A percentile compares a stretch with the other conserved stretches of the same genome.
Conservation (phyloP, 345 rosid genomes). For the Melaleuca alternifolia region DNA sequence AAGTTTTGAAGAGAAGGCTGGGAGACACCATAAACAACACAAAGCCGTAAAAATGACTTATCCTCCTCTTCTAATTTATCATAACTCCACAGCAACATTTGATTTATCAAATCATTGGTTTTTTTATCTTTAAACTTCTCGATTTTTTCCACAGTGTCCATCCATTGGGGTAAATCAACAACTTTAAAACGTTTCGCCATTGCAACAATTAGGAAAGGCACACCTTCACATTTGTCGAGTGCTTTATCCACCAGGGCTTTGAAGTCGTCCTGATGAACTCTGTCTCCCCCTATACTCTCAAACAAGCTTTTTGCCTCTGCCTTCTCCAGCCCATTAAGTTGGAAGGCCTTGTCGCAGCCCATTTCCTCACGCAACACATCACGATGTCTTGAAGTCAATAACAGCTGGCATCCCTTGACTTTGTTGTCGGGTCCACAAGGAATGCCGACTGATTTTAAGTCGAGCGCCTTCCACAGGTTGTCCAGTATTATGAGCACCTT, state of each 20-base stretch:
- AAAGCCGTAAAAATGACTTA: accelerated
- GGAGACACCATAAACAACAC: background rate
- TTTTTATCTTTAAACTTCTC: accelerated
- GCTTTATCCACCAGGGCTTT: background rate
- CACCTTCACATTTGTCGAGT: background rate
- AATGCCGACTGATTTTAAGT: background rate
- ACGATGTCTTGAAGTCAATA: background rate
- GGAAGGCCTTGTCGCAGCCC: background rate
- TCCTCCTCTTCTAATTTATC: accelerated
- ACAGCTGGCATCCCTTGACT: background rate
- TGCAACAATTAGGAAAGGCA: background rate
- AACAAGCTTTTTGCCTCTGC: background rate
- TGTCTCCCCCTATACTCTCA: background rate
- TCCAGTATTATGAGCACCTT: background rate
- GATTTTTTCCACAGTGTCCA: accelerated
- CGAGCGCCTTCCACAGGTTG: background rate
- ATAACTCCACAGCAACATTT: background rate
- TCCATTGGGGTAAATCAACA: accelerated
- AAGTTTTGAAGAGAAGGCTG: background rate
- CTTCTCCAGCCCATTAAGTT: background rate
- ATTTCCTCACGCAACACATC: background rate
- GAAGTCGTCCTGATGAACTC: background rate
- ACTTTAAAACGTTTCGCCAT: accelerated
- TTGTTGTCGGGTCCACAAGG: background rate
- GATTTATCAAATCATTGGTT: accelerated